Base-by-base conservation (phyloP, 495 filamentous ascomycete species). In the Neurospora terricola region DNA sequence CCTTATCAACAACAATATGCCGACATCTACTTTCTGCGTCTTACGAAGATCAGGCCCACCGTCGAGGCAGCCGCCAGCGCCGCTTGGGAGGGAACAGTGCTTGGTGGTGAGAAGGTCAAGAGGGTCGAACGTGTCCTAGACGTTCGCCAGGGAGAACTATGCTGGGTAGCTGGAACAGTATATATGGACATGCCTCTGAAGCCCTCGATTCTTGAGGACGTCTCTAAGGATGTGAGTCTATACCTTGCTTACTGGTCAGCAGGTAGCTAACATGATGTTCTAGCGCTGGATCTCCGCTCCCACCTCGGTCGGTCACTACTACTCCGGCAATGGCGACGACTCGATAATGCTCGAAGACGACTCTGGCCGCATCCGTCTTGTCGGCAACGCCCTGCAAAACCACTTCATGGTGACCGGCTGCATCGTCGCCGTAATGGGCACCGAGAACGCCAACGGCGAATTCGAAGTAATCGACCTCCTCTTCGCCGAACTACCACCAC, bases 101-200 rank as follows among this genome's bases (percentile, higher is more conserved):
- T 98, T 77, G 93, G 88, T 7, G 91, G 89, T 42, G 94, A 98
- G 80, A 85, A 81, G 71, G 93, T 92, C 14, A 86, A 84, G 70
- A 88, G 86, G 71, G 93, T 94, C 6, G 91, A 98, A 23, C 84
- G 94, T 75, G 96, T 98, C 42, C 86, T 99, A 11, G 95, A 98
- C 84, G 96, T 99, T 16, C 89, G 96, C 77, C 96, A 98, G 81
- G 96, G 96, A 70, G 90, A 98, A 82, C 83, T 98, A 36, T 98
- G 96, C 82, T 99, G 95, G 94, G 91, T 99, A 68, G 86, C 88
- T 0, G 96, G 96, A 10, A 99, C 96, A 0, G 89, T 97, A 38
- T 99, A 96, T 74, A 96, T 98, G 91, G 94, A 98, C 73, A 93
- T 98, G 93, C 90, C 92, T 18, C 80, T 98, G 77, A 99, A 99